Percentiles rank a stretch among this genome's conserved stretches.
Evolutionary conservation across 805 yeast species (phyloP).

Genomic region (Clavispora phyllophila): DNA sequence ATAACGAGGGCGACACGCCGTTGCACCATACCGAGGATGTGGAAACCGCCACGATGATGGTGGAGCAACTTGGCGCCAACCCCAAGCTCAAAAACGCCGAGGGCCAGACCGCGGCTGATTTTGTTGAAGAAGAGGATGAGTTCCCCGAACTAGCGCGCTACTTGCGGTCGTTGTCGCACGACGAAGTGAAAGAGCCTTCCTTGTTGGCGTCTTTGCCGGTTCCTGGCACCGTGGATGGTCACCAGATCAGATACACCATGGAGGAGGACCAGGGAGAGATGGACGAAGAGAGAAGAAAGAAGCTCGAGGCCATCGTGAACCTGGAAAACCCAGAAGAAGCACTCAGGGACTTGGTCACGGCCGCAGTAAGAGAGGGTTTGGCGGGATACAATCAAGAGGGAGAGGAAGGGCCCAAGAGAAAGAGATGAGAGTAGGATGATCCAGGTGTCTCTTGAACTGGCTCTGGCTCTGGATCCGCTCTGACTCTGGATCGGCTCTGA

Average conservation of each 20-base stretch:
- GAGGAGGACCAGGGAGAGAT: conserved; percentile 45
- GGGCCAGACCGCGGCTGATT: conserved; percentile 68
- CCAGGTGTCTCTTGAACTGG: too few species aligned
- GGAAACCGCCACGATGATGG: conserved; percentile 56
- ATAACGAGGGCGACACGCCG: conserved; percentile 92
- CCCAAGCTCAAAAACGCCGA: conserved; percentile 59
- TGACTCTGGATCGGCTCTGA: too few species aligned
- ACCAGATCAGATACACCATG: conserved; percentile 54
- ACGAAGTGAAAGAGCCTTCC: conserved; percentile 15
- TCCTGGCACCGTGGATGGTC: conserved; percentile 38
- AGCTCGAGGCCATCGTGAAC: conserved; percentile 64
- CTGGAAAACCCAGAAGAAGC: conserved; percentile 82
- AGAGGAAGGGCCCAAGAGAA: conserved; percentile 22
- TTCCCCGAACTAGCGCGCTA: conserved; percentile 72
- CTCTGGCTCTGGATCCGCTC: too few species aligned
- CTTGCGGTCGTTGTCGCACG: conserved; percentile 42
- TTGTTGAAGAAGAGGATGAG: conserved; percentile 80
- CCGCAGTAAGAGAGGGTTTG: conserved; percentile 59
- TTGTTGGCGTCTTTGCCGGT: conserved; percentile 27
- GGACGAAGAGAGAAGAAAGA: conserved; percentile 48
- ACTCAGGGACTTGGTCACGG: conserved; percentile 60
- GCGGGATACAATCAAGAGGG: conserved; percentile 23
- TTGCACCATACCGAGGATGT: conserved; percentile 82
- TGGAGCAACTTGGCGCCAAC: conserved; percentile 69
- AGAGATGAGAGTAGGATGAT: conserved; percentile 18